Conservation (phyloP, 2,329 filamentous ascomycete species). For the Alternaria gaisen region DNA sequence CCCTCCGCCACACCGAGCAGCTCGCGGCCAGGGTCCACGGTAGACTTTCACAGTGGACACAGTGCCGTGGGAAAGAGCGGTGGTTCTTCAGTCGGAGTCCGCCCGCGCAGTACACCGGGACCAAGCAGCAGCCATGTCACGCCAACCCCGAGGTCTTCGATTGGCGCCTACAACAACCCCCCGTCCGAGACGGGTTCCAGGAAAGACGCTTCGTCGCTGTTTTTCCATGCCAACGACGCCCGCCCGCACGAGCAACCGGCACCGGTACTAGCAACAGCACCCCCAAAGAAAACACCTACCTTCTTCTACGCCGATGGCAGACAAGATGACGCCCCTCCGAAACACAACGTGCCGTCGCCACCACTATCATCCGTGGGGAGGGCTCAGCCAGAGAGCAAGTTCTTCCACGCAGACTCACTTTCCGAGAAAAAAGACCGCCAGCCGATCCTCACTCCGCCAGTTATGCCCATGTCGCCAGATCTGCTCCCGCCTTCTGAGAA, state of each 20-base stretch:
- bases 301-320: slow-evolving; percentile 64
- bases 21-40: slow-evolving; percentile 46
- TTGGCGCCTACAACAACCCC: slow-evolving; percentile 32
- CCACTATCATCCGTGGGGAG: slow-evolving; percentile 42
- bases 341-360: slow-evolving; percentile 43
- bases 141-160: slow-evolving; percentile 36
- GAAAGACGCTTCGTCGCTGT: slow-evolving; percentile 66
- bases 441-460: slow-evolving; percentile 46
- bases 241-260: slow-evolving; percentile 44
- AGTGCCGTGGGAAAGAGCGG: slow-evolving; percentile 31
- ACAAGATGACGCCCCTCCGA: slow-evolving; percentile 45
- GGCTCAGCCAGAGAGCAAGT: slow-evolving; percentile 60
- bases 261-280: slow-evolving; percentile 32
- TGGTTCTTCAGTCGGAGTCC: slow-evolving; percentile 28
- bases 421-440: slow-evolving; percentile 51
- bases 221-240: slow-evolving; percentile 90
- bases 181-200: slow-evolving; percentile 38
- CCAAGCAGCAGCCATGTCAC: slow-evolving; percentile 29
- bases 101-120: slow-evolving; percentile 52
- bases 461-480: slow-evolving; percentile 39
- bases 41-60: slow-evolving; percentile 40
- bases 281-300: slow-evolving; percentile 55
- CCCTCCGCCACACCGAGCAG: slow-evolving; percentile 56
- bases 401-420: slow-evolving; percentile 74
- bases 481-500: slow-evolving; percentile 24